Conservation (phyloP, 345 rosid genomes). For the Hirschfeldia incana region DNA sequence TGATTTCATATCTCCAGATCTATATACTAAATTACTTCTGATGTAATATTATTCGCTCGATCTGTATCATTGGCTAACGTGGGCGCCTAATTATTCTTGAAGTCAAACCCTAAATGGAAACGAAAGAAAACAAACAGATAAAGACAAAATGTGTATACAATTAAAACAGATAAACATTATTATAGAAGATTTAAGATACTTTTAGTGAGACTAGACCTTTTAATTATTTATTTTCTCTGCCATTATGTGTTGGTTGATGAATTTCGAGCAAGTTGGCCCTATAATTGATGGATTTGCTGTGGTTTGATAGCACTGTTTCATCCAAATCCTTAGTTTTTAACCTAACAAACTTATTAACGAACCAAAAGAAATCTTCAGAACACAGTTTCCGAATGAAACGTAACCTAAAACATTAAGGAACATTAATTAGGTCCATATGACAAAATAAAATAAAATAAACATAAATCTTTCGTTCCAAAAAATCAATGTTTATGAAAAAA, state of each 20-base stretch:
- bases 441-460: background rate
- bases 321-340: background rate
- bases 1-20: constrained; percentile 7
- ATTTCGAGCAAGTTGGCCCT: background rate
- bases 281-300: constrained; percentile 28
- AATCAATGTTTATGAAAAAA: too few species aligned
- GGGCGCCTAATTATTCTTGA: constrained; percentile 13
- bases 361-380: constrained; percentile 15
- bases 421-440: background rate
- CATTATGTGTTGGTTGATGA: constrained; percentile 28
- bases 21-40: constrained; percentile 6
- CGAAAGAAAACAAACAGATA: constrained; percentile 25
- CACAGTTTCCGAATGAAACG: background rate
- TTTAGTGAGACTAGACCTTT: constrained; percentile 8
- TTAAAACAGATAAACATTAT: constrained; percentile 12
- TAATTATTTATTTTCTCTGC: background rate
- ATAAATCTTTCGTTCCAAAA: too few species aligned
- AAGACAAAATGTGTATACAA: constrained; percentile 22
- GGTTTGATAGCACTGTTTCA: constrained; percentile 21
- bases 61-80: constrained; percentile 17
- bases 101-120: constrained; percentile 29
- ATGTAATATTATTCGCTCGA: background rate
- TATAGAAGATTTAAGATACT: constrained; percentile 6
- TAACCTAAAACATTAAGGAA: background rate
- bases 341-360: constrained; percentile 11